Base-by-base conservation (phyloP, 768 basidiomycete species). In the Omphalotus guepiniiformis region DNA sequence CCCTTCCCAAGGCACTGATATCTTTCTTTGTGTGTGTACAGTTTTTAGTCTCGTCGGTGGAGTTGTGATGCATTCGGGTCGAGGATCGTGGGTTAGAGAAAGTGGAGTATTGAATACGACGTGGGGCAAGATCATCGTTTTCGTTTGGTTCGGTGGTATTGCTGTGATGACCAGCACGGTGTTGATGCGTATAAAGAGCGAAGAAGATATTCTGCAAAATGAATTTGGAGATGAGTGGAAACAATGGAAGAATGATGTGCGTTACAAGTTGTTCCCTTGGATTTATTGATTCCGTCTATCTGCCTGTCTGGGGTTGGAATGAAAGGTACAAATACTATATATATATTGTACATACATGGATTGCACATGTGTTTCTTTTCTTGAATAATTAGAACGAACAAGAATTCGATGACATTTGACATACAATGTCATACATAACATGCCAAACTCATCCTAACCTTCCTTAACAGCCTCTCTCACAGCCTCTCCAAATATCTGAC, bases 381-480 rank as follows among this genome's bases (percentile, higher is more conserved):
- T n/a, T n/a, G n/a, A n/a, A n/a, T n/a, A n/a, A n/a, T n/a, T n/a
- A n/a, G n/a, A n/a, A n/a, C n/a, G n/a, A n/a, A n/a, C n/a, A n/a
- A n/a, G n/a, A n/a, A n/a, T n/a, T n/a, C n/a, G n/a, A n/a, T n/a
- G n/a, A n/a, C n/a, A n/a, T n/a, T n/a, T n/a, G n/a, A n/a, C n/a
- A n/a, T n/a, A n/a, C n/a, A n/a, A n/a, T n/a, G n/a, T n/a, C n/a
- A n/a, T n/a, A n/a, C n/a, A n/a, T n/a, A n/a, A n/a, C n/a, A n/a
- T n/a, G n/a, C n/a, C n/a, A n/a, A n/a, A n/a, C n/a, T n/a, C n/a
- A n/a, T n/a, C n/a, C n/a, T 23, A 46, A 37, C 34, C 19, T 46
- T 46, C 1, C 82, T 89, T 6, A 66, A 74, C 21, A 78, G 96
- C 25, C 78, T 98, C 23, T 73, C 91, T 7, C n/a, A 93, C 76